These are phyloP conservation scores for Pisolithus thermaeus DNA, from an alignment of 1,284 basidiomycete genomes.

Conservation along the genomic window DNA sequence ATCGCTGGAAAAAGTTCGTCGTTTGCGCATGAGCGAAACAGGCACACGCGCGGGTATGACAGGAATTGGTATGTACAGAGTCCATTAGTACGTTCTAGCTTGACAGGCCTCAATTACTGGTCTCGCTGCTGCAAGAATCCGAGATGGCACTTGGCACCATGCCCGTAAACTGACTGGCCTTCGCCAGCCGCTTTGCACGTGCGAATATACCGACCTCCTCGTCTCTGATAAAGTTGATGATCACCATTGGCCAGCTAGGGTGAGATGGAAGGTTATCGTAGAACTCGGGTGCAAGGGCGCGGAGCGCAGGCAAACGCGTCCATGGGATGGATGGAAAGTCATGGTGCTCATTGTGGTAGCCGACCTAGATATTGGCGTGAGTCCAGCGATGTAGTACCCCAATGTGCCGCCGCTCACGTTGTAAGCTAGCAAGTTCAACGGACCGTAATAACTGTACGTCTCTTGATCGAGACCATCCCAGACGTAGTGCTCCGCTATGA, in stretches of 20 bases:
- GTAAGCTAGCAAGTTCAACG: conserved; percentile 88
- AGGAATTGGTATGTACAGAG: not conserved
- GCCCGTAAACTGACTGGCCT: conserved; percentile 19
- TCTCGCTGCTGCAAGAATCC: conserved; percentile 4
- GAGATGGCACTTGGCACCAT: conserved; percentile 12
- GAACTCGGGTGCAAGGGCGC: conserved; percentile 84
- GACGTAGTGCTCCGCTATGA: conserved; percentile 95
- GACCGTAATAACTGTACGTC: conserved; percentile 96
- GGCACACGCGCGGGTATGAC: too few relatives aligned
- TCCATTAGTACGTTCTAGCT: not conserved
- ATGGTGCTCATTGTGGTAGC: conserved; percentile 99
- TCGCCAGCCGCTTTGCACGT: conserved; percentile 39
- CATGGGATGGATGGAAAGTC: conserved; percentile 96
- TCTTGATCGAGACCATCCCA: conserved; percentile 90
- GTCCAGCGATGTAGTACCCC: not conserved
- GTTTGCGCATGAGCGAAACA: too few relatives aligned
- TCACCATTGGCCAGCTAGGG: conserved; percentile 92
- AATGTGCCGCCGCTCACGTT: conserved; percentile 54
- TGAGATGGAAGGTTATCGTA: conserved; percentile 88
- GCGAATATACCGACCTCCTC: conserved; percentile 74
- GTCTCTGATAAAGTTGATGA: conserved; percentile 90
- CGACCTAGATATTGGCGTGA: conserved; percentile 54
- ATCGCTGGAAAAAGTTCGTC: too few relatives aligned
- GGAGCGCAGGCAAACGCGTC: conserved; percentile 87
- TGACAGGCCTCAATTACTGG: conserved; percentile 14